phyloP scores from a whole-genome alignment of 768 basidiomycete genomes.

The Plicaturopsis crispa region DNA sequence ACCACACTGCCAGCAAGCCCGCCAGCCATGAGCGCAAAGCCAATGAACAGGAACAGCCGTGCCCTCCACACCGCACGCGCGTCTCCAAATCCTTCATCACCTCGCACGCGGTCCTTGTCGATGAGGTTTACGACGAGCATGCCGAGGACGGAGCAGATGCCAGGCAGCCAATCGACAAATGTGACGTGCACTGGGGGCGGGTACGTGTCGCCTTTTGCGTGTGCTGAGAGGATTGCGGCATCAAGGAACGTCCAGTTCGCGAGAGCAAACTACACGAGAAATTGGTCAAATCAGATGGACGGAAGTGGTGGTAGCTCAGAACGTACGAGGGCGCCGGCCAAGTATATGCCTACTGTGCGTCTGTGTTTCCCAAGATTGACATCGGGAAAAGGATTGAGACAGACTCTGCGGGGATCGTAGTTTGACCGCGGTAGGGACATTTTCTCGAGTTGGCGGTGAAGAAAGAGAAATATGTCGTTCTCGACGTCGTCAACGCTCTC shows the following conservation, averaged over 20 bases:
- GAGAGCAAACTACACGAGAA: slow-evolving; percentile 69
- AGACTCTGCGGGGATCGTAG: slow-evolving; percentile 86
- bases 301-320: slow-evolving; percentile 1
- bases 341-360: slow-evolving; percentile 80
- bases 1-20: slow-evolving; percentile 97
- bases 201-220: slow-evolving; percentile 69
- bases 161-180: slow-evolving; percentile 98
- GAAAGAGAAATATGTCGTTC: no score
- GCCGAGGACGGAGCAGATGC: slow-evolving; percentile 86
- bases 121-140: slow-evolving; percentile 91
- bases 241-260: slow-evolving; percentile 96
- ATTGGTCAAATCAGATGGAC: slow-evolving; percentile 4
- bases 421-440: slow-evolving; percentile 65
- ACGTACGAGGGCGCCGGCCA: slow-evolving; percentile 87
- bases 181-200: slow-evolving; percentile 73
- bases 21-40: slow-evolving; percentile 96
- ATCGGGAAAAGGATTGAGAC: slow-evolving; percentile 80
- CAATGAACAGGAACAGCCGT: slow-evolving; percentile 84
- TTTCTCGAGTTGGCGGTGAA: no score
- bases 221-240: slow-evolving; percentile 83
- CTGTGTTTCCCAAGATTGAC: slow-evolving; percentile 69
- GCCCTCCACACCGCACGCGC: slow-evolving; percentile 87
- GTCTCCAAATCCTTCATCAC: slow-evolving; percentile 76
- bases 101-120: slow-evolving; percentile 84
- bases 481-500: no score